Evolutionary conservation across 176 grass and related monocot genomes (phyloP).

Genomic region (Oryza brachyantha): DNA sequence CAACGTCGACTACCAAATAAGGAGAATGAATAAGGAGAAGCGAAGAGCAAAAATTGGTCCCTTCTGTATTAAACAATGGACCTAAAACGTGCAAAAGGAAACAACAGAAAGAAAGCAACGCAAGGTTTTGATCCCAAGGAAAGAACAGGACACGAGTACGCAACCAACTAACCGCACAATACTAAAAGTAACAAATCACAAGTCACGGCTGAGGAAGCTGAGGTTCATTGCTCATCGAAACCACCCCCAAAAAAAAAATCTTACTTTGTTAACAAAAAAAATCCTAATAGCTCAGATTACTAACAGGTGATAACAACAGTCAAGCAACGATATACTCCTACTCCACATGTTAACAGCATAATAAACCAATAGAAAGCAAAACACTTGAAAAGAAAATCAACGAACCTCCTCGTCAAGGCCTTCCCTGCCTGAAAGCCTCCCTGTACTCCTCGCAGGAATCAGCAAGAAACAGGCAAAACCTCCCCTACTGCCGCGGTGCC

Average conservation of each 20-base stretch:
- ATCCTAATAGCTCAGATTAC: not conserved
- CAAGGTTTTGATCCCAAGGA: not conserved
- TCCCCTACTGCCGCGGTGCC: too few relatives aligned
- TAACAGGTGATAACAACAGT: not conserved
- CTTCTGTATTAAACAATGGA: not conserved
- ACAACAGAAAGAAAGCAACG: not conserved
- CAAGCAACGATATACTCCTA: not conserved
- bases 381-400: not conserved
- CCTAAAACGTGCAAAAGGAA: not conserved
- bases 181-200: not conserved
- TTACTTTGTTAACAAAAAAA: not conserved
- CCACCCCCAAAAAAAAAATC: not conserved
- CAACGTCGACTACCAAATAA: not conserved
- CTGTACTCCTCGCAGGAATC: not conserved
- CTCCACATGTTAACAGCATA: not conserved
- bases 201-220: not conserved
- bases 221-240: not conserved
- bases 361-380: not conserved
- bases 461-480: not conserved
- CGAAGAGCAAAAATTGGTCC: not conserved
- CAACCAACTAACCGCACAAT: not conserved
- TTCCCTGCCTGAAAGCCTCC: not conserved
- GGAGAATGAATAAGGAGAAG: not conserved
- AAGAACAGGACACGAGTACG: not conserved
- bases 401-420: conserved; percentile 2